Evolutionary conservation across 352 stramenopile genomes (phyloP).

Genomic region (Globisporangium emineosum): DNA sequence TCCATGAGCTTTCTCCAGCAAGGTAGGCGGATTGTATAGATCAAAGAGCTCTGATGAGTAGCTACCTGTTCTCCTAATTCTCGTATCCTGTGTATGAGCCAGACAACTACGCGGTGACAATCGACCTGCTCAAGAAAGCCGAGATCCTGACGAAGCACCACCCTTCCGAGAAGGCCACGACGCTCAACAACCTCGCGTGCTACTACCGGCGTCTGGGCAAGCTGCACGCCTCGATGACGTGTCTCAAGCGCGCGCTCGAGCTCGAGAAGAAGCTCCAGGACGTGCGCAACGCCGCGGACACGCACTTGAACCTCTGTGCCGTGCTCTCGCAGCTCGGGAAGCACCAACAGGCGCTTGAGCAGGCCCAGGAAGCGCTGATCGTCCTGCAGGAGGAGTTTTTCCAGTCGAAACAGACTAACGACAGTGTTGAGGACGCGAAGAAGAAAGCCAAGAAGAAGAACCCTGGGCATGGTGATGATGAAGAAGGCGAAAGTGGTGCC

Average conservation of each 20-base stretch:
- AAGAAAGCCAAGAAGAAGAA: not conserved
- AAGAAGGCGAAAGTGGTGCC: not conserved
- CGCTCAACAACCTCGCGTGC: conserved; percentile 93
- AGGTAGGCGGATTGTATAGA: conserved; percentile 21
- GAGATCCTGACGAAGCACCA: conserved; percentile 90
- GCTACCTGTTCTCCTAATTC: not conserved
- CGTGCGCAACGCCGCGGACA: conserved; percentile 86
- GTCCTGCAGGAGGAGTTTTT: conserved; percentile 90
- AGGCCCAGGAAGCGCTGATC: conserved; percentile 86
- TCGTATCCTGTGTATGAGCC: not conserved
- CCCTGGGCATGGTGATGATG: not conserved
- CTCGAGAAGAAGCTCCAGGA: conserved; percentile 80
- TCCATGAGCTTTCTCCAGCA: conserved; percentile 94
- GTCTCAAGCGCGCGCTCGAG: conserved; percentile 86
- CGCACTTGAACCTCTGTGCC: conserved; percentile 92
- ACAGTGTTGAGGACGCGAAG: not conserved
- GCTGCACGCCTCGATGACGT: conserved; percentile 88
- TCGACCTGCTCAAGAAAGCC: conserved; percentile 93
- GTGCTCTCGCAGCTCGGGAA: conserved; percentile 88
- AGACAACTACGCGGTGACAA: conserved; percentile 88
- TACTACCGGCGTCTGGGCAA: conserved; percentile 89
- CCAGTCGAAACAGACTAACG: conserved; percentile 10
- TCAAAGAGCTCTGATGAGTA: not conserved
- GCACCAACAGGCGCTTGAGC: conserved; percentile 80
- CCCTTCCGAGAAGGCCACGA: conserved; percentile 78